phyloP scores from a whole-genome alignment of 2,329 filamentous ascomycete species.

The Botrytis elliptica region DNA sequence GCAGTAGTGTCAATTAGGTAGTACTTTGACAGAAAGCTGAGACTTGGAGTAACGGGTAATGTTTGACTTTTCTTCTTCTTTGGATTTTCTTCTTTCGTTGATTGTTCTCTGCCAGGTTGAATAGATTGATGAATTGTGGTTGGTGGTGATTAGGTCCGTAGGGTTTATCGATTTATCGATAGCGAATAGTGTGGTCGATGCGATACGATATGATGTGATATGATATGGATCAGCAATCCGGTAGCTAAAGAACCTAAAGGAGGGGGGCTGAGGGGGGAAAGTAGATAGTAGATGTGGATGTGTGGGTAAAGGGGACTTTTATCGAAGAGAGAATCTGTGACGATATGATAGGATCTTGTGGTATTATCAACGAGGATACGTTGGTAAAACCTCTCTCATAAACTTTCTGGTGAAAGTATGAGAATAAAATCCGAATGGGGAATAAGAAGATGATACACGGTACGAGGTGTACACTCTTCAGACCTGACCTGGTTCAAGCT shows the following conservation, averaged over 20 bases:
- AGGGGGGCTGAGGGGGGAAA: not conserved
- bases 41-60: slow-evolving; percentile 5
- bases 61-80: not conserved
- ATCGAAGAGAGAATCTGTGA: slow-evolving; percentile 4
- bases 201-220: not conserved
- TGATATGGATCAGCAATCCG: slow-evolving; percentile 20
- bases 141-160: slow-evolving; percentile 10
- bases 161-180: slow-evolving; percentile 15
- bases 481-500: slow-evolving; percentile 3
- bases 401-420: not conserved
- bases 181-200: slow-evolving; percentile 13
- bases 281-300: not conserved
- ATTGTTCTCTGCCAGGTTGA: not conserved
- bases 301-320: slow-evolving; percentile 4
- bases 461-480: not conserved
- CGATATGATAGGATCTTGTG: slow-evolving; percentile 8
- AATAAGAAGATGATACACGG: slow-evolving; percentile 2
- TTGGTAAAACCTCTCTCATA: not conserved
- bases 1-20: not conserved
- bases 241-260: not conserved
- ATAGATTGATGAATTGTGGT: slow-evolving; percentile 3
- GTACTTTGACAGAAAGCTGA: slow-evolving; percentile 11
- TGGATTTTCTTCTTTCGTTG: not conserved
- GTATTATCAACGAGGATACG: slow-evolving; percentile 10
- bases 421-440: slow-evolving; percentile 1